Percentiles rank a stretch among this genome's conserved stretches.
Conservation (phyloP, 495 filamentous ascomycete species). For the Mycothermus thermophilus region DNA sequence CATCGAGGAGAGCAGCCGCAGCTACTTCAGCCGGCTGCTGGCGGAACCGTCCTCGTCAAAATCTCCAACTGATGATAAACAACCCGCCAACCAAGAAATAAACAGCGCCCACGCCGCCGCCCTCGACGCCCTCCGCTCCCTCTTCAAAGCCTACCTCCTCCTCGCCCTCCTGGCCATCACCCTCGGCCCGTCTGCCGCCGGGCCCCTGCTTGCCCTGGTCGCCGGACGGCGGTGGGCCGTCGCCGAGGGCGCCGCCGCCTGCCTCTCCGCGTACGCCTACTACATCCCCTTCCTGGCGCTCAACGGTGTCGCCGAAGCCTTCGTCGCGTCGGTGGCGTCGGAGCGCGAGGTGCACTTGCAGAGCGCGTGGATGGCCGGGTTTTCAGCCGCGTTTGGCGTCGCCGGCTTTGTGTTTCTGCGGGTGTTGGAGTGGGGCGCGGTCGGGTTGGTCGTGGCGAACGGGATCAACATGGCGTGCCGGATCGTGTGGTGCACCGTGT, state of each 20-base stretch:
- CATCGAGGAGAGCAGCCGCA: slow-evolving; percentile 80
- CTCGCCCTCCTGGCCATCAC: slow-evolving; percentile 51
- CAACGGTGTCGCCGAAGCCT: slow-evolving; percentile 87
- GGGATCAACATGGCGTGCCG: slow-evolving; percentile 72
- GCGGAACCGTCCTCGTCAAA: slow-evolving; percentile 10
- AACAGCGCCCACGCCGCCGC: slow-evolving; percentile 12
- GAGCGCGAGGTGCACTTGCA: slow-evolving; percentile 57
- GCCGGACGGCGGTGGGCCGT: slow-evolving; percentile 62
- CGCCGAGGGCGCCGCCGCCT: slow-evolving; percentile 41
- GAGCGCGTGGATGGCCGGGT: slow-evolving; percentile 66
- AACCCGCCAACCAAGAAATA: slow-evolving; percentile 5
- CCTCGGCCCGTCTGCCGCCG: slow-evolving; percentile 58
- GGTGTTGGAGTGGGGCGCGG: slow-evolving; percentile 52
- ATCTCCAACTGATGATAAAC: too few species aligned
- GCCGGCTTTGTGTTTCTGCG: slow-evolving; percentile 58
- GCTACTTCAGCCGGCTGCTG: slow-evolving; percentile 67
- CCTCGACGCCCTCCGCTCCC: slow-evolving; percentile 34
- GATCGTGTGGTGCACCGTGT: slow-evolving; percentile 63
- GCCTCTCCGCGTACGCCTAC: slow-evolving; percentile 69
- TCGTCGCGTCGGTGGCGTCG: slow-evolving; percentile 72
- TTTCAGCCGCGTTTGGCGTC: slow-evolving; percentile 56
- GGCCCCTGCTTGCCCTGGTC: slow-evolving; percentile 53
- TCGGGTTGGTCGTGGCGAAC: slow-evolving; percentile 73
- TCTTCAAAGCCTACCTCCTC: slow-evolving; percentile 51
- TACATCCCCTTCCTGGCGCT: slow-evolving; percentile 86